Conservation (phyloP, 345 rosid species). For the Xanthoceras sorbifolium region DNA sequence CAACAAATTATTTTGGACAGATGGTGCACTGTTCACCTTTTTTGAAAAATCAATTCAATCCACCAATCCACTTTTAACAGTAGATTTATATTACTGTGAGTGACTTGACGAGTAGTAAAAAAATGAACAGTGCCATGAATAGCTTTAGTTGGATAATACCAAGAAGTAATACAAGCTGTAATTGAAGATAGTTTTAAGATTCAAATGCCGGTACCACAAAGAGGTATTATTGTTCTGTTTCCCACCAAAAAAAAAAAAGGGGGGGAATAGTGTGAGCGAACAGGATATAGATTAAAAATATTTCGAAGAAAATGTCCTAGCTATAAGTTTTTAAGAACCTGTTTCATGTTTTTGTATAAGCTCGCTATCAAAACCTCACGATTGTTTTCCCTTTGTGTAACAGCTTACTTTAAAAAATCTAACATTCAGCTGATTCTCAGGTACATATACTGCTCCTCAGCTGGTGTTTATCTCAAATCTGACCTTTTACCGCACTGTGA, state of each 20-base stretch:
- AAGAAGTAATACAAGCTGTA: neutral
- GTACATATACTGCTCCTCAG: slow-evolving; percentile 94
- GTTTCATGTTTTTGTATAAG: neutral
- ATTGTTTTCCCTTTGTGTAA: neutral
- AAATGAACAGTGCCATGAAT: neutral
- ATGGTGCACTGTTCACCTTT: too few species aligned
- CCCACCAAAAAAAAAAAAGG: neutral
- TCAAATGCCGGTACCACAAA: neutral
- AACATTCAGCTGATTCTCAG: slow-evolving; percentile 41
- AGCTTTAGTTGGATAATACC: neutral
- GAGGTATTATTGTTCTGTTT: neutral
- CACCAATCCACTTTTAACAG: too few species aligned
- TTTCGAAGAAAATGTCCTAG: neutral
- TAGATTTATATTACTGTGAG: neutral
- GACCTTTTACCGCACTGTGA: slow-evolving; percentile 82
- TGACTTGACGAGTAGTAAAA: neutral
- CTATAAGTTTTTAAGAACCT: neutral
- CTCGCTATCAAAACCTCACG: neutral
- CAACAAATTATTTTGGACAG: too few species aligned
- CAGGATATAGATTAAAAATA: neutral
- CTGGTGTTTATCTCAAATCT: slow-evolving; percentile 91
- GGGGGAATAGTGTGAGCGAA: neutral
- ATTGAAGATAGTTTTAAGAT: neutral
- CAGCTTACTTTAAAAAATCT: slow-evolving; percentile 2
- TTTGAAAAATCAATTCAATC: too few species aligned